A percentile compares a stretch with the other conserved stretches of the same genome.
phyloP scores from a whole-genome alignment of 805 yeast species.

The Wickerhamiella occidentalis region DNA sequence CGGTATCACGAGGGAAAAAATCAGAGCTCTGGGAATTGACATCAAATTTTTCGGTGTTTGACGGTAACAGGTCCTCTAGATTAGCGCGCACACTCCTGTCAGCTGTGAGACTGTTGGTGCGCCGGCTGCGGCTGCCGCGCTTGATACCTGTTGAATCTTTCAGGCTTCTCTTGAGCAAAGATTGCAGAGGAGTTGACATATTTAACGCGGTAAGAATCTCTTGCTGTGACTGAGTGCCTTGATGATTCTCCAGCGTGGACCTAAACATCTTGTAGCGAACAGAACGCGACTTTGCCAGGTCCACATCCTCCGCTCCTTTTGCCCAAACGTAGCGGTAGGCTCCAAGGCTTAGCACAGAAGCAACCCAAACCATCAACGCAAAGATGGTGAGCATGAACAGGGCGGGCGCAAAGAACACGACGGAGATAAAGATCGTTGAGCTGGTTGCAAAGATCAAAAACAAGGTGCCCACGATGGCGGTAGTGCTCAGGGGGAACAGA shows the following conservation, averaged over 20 bases:
- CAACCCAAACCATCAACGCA: constrained; percentile 13
- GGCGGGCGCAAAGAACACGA: constrained; percentile 15
- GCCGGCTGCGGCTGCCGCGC: not conserved
- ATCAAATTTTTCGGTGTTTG: too few species aligned
- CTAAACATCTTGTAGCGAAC: constrained; percentile 11
- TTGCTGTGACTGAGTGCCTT: not conserved
- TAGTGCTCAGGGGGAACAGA: constrained; percentile 13
- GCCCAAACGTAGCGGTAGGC: constrained; percentile 13
- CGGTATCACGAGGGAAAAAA: not conserved
- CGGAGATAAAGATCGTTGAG: constrained; percentile 10
- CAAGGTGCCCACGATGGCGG: constrained; percentile 11
- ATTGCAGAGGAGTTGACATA: not conserved
- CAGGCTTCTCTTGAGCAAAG: not conserved
- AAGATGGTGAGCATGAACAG: constrained; percentile 10
- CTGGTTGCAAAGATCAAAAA: constrained; percentile 9
- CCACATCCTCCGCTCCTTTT: not conserved
- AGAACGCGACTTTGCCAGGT: constrained; percentile 3
- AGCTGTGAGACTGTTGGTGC: not conserved
- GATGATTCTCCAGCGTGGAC: constrained; percentile 1
- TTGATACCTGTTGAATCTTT: not conserved
- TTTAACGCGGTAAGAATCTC: not conserved
- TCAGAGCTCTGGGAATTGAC: not conserved
- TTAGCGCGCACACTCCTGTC: not conserved
- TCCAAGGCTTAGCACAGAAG: constrained; percentile 7
- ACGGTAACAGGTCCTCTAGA: not conserved